Conservation (phyloP, 2,329 filamentous ascomycete species). For the Aspergillus nomiae region DNA sequence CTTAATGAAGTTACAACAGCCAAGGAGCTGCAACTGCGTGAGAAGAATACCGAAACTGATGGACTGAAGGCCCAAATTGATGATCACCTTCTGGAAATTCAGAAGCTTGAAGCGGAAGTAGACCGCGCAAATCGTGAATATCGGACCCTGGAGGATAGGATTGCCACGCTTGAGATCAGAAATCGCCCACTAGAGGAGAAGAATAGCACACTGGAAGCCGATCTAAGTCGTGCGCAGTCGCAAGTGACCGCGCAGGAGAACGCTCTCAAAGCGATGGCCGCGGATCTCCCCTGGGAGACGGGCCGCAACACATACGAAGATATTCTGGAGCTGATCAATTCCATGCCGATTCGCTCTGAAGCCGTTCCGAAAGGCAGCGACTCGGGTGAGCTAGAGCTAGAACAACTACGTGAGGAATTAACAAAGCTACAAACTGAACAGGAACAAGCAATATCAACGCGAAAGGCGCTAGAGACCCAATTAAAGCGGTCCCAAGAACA, state of each 20-base stretch:
- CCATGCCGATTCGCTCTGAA: slow-evolving; percentile 23
- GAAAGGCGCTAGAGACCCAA: slow-evolving; percentile 38
- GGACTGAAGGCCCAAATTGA: slow-evolving; percentile 38
- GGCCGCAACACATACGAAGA: slow-evolving; percentile 40
- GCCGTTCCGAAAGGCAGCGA: slow-evolving; percentile 22
- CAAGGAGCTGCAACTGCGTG: slow-evolving; percentile 37
- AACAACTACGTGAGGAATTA: slow-evolving; percentile 32
- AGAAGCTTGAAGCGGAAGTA: slow-evolving; percentile 38
- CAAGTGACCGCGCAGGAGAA: slow-evolving; percentile 40
- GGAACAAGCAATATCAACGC: slow-evolving; percentile 29
- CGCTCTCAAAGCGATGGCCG: slow-evolving; percentile 40
- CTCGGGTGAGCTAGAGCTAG: slow-evolving; percentile 21
- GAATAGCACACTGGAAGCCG: slow-evolving; percentile 38
- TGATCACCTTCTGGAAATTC: slow-evolving; percentile 36
- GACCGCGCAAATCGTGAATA: slow-evolving; percentile 36
- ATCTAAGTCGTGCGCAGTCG: slow-evolving; percentile 36
- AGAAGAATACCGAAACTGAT: slow-evolving; percentile 41
- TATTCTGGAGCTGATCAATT: slow-evolving; percentile 41
- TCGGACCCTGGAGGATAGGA: slow-evolving; percentile 35
- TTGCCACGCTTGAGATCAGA: slow-evolving; percentile 36
- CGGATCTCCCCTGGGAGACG: slow-evolving; percentile 35
- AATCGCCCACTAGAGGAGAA: slow-evolving; percentile 41
- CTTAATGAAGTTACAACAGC: slow-evolving; percentile 34
- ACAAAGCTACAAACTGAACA: slow-evolving; percentile 32
- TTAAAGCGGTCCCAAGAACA: slow-evolving; percentile 38